These are phyloP conservation scores for Mycena citricolor DNA, from an alignment of 1,284 basidiomycete species.

Conservation along the genomic window DNA sequence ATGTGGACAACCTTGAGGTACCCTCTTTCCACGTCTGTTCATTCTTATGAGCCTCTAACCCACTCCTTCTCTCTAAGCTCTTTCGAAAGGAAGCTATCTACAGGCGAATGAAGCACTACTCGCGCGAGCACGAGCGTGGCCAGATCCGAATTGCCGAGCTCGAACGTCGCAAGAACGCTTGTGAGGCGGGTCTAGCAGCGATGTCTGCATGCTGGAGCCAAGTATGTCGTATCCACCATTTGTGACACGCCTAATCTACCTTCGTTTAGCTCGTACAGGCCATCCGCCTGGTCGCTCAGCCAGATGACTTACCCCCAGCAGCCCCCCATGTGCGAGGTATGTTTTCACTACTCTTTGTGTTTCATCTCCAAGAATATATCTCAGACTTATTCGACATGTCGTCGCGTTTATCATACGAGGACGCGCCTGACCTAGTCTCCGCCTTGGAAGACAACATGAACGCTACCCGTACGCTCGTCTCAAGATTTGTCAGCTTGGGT, in stretches of 20 bases:
- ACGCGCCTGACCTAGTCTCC: constrained; percentile 43
- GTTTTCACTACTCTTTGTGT: constrained; percentile 12
- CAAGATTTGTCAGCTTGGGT: constrained; percentile 53
- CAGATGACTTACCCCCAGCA: constrained; percentile 50
- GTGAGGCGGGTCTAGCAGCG: constrained; percentile 78
- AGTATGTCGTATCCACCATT: constrained; percentile 43
- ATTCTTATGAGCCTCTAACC: too few relatives aligned
- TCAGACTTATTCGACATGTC: constrained; percentile 56
- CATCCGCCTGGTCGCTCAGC: constrained; percentile 59
- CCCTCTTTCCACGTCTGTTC: constrained; percentile 22
- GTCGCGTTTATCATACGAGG: constrained; percentile 48
- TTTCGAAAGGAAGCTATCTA: constrained; percentile 93
- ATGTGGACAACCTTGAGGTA: constrained; percentile 74
- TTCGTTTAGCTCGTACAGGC: constrained; percentile 61
- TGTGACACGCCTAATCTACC: constrained; percentile 9
- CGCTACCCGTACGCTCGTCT: constrained; percentile 60
- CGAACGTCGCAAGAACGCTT: constrained; percentile 70
- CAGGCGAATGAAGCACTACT: constrained; percentile 88
- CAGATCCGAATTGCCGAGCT: constrained; percentile 68
- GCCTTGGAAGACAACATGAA: constrained; percentile 56
- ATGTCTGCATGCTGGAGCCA: constrained; percentile 90
- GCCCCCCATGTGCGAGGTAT: constrained; percentile 47
- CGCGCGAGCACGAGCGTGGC: constrained; percentile 76
- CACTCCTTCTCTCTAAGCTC: constrained; percentile 46
- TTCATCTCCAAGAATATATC: constrained; percentile 3